Evolutionary conservation across 2,329 filamentous ascomycete species (phyloP).

Genomic region (Penicillium sp.): DNA sequence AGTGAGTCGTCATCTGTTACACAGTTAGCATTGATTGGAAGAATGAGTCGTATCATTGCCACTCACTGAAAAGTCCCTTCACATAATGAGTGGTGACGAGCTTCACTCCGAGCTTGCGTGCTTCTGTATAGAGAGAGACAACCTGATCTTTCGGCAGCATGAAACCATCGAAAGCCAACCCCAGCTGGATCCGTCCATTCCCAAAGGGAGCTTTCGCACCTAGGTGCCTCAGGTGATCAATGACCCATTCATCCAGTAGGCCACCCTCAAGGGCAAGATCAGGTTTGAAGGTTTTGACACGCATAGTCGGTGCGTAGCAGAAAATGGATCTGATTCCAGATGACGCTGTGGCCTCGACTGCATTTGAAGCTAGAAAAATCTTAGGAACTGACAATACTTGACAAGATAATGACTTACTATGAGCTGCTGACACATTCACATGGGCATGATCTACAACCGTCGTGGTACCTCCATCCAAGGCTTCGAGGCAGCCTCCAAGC

Average conservation of each 20-base stretch:
- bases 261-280: constrained; percentile 13
- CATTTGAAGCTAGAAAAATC: constrained; percentile 14
- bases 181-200: constrained; percentile 26
- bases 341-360: constrained; percentile 23
- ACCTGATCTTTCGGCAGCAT: constrained; percentile 26
- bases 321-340: constrained; percentile 33
- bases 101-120: constrained; percentile 18
- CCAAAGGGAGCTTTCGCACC: constrained; percentile 20
- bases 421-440: constrained; percentile 25
- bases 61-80: constrained; percentile 5
- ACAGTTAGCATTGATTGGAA: neutral
- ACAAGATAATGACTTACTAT: constrained; percentile 11
- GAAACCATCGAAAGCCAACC: constrained; percentile 29
- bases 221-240: constrained; percentile 21
- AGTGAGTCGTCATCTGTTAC: neutral
- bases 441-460: constrained; percentile 35
- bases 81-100: constrained; percentile 29
- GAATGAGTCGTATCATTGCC: neutral
- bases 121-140: constrained; percentile 16
- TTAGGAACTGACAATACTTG: neutral
- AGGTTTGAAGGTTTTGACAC: constrained; percentile 24
- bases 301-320: constrained; percentile 21
- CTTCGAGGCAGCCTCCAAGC: constrained; percentile 22
- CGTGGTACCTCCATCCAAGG: constrained; percentile 25
- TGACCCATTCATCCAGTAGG: constrained; percentile 24